These are phyloP conservation scores for Citrus hindsii DNA, from an alignment of 345 rosid species.

Conservation along the genomic window DNA sequence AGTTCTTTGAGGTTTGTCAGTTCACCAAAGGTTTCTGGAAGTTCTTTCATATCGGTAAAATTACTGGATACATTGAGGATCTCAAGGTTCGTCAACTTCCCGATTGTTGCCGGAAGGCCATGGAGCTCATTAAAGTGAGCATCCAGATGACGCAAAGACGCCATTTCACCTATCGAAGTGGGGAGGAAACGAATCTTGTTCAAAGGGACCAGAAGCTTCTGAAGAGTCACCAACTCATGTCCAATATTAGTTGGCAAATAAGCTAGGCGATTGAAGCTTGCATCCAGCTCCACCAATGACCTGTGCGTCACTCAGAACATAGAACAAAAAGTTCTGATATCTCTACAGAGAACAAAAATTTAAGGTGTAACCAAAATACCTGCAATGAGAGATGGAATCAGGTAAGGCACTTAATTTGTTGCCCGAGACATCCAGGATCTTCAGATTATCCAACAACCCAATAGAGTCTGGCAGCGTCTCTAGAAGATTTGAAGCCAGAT, in stretches of 20 bases:
- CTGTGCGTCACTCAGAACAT: constrained; percentile 32
- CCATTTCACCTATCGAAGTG: constrained; percentile 70
- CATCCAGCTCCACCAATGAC: constrained; percentile 68
- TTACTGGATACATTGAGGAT: constrained; percentile 67
- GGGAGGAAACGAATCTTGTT: constrained; percentile 81
- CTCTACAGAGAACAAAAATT: background rate
- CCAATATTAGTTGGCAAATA: constrained; percentile 92
- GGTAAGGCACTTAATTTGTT: constrained; percentile 76
- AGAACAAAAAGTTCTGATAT: background rate
- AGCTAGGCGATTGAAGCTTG: constrained; percentile 69
- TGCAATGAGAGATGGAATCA: constrained; percentile 71
- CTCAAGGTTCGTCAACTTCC: constrained; percentile 67
- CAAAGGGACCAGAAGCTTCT: constrained; percentile 57
- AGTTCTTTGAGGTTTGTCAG: constrained; percentile 76
- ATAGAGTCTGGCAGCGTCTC: constrained; percentile 78
- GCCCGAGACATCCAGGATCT: constrained; percentile 61
- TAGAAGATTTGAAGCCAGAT: constrained; percentile 69
- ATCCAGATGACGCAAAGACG: constrained; percentile 55
- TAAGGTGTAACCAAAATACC: constrained; percentile 34
- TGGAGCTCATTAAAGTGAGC: constrained; percentile 82
- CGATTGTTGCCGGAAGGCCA: constrained; percentile 62
- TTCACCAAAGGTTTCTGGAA: constrained; percentile 75
- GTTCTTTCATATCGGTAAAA: constrained; percentile 72
- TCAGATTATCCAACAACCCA: constrained; percentile 65
- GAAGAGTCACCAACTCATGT: constrained; percentile 52